These are phyloP conservation scores for Candida caryicola DNA, from an alignment of 805 yeast genomes.

Conservation along the genomic window DNA sequence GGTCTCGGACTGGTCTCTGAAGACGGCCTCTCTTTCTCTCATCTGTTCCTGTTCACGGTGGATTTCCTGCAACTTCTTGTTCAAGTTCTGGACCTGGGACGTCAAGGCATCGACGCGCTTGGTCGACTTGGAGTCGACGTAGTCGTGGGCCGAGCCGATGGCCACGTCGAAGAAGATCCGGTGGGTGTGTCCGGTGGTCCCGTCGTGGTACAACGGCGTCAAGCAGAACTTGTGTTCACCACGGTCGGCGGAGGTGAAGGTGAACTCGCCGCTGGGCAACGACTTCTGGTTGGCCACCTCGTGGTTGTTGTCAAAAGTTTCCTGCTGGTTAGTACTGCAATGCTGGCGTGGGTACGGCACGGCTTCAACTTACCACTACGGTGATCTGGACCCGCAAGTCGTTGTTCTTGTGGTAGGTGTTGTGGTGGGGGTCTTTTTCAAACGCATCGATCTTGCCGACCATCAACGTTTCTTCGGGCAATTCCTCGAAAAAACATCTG, in stretches of 20 bases:
- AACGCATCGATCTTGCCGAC: slow-evolving; percentile 72
- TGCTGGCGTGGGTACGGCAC: neutral
- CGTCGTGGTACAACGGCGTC: slow-evolving; percentile 58
- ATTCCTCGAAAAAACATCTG: slow-evolving; percentile 81
- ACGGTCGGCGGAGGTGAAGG: slow-evolving; percentile 76
- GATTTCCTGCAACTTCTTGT: slow-evolving; percentile 54
- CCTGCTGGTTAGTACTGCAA: slow-evolving; percentile 20
- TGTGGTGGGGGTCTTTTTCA: slow-evolving; percentile 50
- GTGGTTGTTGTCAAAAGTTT: slow-evolving; percentile 78
- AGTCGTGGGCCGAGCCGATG: slow-evolving; percentile 58
- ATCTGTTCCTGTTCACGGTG: slow-evolving; percentile 64
- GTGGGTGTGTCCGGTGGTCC: slow-evolving; percentile 60
- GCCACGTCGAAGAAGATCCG: slow-evolving; percentile 74
- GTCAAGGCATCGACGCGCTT: slow-evolving; percentile 52
- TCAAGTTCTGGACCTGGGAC: slow-evolving; percentile 54
- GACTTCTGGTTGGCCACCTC: slow-evolving; percentile 69
- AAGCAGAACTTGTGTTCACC: slow-evolving; percentile 88
- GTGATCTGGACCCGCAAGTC: slow-evolving; percentile 63
- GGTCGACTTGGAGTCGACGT: slow-evolving; percentile 61
- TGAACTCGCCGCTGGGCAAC: slow-evolving; percentile 59
- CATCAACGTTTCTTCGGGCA: slow-evolving; percentile 74
- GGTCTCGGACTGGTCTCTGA: slow-evolving; percentile 73
- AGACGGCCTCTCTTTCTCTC: slow-evolving; percentile 72
- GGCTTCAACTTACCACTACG: slow-evolving; percentile 52
- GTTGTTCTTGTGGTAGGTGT: slow-evolving; percentile 50